phyloP scores from a whole-genome alignment of 192 early-diverging fungal genomes.

The Coemansia sp. region DNA sequence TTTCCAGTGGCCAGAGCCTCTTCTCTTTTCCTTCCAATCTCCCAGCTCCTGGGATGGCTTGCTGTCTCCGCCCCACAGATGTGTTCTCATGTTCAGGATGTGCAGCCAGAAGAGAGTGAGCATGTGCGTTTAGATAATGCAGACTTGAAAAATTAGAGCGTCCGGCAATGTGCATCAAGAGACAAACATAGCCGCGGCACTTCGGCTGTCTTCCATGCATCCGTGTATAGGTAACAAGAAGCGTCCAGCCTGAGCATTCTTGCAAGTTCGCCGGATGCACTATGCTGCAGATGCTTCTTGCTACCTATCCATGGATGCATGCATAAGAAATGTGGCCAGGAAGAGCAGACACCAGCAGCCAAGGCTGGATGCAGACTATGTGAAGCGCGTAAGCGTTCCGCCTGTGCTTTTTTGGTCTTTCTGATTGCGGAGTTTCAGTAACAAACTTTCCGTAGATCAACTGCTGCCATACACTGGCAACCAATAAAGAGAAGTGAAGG shows the following conservation, averaged over 20 bases:
- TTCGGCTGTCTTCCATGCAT: slow-evolving; percentile 8
- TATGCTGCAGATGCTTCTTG: too few relatives aligned
- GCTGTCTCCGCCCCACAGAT: too few relatives aligned
- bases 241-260: neutral
- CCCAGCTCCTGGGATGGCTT: too few relatives aligned
- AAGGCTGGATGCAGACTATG: neutral
- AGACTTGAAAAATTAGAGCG: neutral
- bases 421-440: neutral
- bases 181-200: slow-evolving; percentile 1
- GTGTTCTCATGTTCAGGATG: slow-evolving; percentile 3
- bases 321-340: neutral
- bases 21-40: too few relatives aligned
- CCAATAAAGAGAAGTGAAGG: neutral
- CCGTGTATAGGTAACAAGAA: slow-evolving; percentile 8
- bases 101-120: slow-evolving; percentile 3
- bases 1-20: too few relatives aligned
- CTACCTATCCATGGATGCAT: neutral
- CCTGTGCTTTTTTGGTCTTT: neutral
- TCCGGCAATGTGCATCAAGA: neutral
- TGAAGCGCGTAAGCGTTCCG: neutral
- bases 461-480: neutral
- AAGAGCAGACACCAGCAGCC: neutral
- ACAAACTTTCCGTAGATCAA: neutral
- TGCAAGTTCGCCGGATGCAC: neutral
- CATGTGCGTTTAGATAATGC: slow-evolving; percentile 7